phyloP scores from a whole-genome alignment of 345 rosid species.

The Dimocarpus longan region DNA sequence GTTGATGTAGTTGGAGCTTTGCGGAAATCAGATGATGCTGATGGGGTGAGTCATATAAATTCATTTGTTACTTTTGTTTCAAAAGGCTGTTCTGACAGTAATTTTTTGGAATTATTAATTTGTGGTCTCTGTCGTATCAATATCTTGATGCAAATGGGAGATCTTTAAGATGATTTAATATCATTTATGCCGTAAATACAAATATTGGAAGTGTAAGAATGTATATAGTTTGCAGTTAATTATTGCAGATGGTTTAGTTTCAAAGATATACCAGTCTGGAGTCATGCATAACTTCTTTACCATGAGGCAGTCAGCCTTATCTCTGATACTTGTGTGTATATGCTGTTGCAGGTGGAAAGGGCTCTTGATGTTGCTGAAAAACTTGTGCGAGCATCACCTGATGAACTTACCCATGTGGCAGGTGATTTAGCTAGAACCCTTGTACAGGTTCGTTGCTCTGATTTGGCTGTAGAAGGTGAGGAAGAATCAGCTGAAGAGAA shows the following conservation, averaged over 20 bases:
- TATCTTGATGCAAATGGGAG: slow-evolving; percentile 14
- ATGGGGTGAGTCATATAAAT: slow-evolving; percentile 68
- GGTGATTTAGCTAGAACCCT: slow-evolving; percentile 80
- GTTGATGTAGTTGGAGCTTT: slow-evolving; percentile 93
- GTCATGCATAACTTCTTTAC: slow-evolving; percentile 7
- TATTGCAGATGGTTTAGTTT: neutral
- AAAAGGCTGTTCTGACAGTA: neutral
- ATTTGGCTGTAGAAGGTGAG: slow-evolving; percentile 88
- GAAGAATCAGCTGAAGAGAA: slow-evolving; percentile 97
- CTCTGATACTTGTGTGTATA: neutral
- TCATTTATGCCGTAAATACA: neutral
- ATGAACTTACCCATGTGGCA: slow-evolving; percentile 78
- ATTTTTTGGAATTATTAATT: neutral
- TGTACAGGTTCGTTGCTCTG: slow-evolving; percentile 88
- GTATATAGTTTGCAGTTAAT: neutral
- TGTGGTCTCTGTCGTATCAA: slow-evolving; percentile 6
- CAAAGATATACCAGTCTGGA: neutral
- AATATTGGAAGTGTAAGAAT: neutral
- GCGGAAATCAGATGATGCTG: slow-evolving; percentile 84
- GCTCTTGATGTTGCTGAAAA: slow-evolving; percentile 86
- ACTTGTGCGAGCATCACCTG: slow-evolving; percentile 94
- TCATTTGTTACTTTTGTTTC: slow-evolving; percentile 21
- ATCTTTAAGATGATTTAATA: neutral
- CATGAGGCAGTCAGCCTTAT: slow-evolving; percentile 1
- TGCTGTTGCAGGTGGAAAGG: slow-evolving; percentile 70